Base-by-base conservation (phyloP, 331 rosid genomes). In the Arachis monticola region DNA sequence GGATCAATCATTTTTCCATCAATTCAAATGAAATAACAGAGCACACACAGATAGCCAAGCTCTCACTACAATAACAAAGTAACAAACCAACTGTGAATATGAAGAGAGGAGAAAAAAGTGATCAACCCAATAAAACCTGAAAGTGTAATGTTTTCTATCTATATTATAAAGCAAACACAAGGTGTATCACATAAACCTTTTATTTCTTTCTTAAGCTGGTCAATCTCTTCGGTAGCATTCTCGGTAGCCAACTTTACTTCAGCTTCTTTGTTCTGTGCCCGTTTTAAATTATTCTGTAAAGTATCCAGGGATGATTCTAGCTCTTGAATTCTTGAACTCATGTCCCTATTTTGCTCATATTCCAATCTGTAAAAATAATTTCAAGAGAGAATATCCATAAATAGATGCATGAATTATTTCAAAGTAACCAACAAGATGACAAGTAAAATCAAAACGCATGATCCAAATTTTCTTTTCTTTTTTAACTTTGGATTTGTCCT, bases 291-390 rank as follows among this genome's bases (percentile, higher is more conserved):
- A 56, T 83, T 77, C 83, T 85, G 87, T 69, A 95, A 78, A 68
- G 86, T 74, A 80, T 76, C 78, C 50, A 92, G 45, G 71, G 92
- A 86, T 76, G 91, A 81, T 80, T 90, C 88, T 76, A 95, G 84
- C 69, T 89, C 98, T 60, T 64, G 78, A 65, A 95, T 95, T 73
- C 88, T 85, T 6, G 99, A 82, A 10, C 78, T 89, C 90, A 86
- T 86, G 84, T 95, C 99, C 51, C 98, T 90, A 82, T 92, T 92
- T 78, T 92, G 93, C 75, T 95, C 99, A 86, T 95, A 95, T 81
- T 92, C 98, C 88, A 95, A 84, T 88, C 99, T 95, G 77, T 31
- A 75, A 6, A 71, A 71, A 46, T 59, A 77, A 72, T 63, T 75
- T 62, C 45, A 52, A 69, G 52, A 60, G 68, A 70, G 50, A 74